These are phyloP conservation scores for Wickerhamiella galacta DNA, from an alignment of 805 yeast species.

Conservation along the genomic window DNA sequence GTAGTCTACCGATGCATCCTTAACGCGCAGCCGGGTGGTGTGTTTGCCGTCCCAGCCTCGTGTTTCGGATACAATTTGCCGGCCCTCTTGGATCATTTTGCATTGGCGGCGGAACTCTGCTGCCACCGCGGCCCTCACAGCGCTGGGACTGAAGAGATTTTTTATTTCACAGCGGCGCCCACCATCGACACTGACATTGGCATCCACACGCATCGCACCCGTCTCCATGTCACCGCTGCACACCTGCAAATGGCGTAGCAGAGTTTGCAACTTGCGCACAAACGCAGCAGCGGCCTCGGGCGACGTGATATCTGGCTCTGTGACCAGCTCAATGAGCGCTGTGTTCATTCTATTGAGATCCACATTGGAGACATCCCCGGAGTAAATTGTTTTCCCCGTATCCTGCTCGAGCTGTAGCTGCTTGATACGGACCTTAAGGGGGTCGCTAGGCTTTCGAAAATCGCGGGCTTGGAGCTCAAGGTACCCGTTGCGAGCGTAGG, in stretches of 20 bases:
- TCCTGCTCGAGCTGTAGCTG: constrained; percentile 93
- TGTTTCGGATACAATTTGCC: constrained; percentile 39
- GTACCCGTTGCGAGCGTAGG: constrained; percentile 56
- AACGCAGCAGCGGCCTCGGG: constrained; percentile 59
- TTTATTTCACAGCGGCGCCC: constrained; percentile 74
- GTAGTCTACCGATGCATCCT: constrained; percentile 74
- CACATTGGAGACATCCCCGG: constrained; percentile 30
- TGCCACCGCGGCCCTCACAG: constrained; percentile 58
- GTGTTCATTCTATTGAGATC: constrained; percentile 76
- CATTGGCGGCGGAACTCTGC: constrained; percentile 61
- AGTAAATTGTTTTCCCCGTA: constrained; percentile 65
- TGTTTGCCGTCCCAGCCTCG: constrained; percentile 79
- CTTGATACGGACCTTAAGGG: constrained; percentile 40
- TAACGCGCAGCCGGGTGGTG: constrained; percentile 53
- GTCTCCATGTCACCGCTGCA: constrained; percentile 86
- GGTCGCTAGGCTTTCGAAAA: constrained; percentile 25
- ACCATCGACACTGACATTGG: constrained; percentile 60
- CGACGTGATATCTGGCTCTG: constrained; percentile 66
- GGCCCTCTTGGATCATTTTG: constrained; percentile 27
- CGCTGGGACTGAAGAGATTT: constrained; percentile 70
- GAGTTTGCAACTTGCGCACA: constrained; percentile 59
- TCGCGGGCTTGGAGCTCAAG: constrained; percentile 38
- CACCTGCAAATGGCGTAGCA: constrained; percentile 50
- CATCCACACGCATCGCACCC: constrained; percentile 92
- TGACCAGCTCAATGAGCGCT: constrained; percentile 81